These are phyloP conservation scores for Podaxis pistillaris DNA, from an alignment of 768 basidiomycete species.

Conservation along the genomic window DNA sequence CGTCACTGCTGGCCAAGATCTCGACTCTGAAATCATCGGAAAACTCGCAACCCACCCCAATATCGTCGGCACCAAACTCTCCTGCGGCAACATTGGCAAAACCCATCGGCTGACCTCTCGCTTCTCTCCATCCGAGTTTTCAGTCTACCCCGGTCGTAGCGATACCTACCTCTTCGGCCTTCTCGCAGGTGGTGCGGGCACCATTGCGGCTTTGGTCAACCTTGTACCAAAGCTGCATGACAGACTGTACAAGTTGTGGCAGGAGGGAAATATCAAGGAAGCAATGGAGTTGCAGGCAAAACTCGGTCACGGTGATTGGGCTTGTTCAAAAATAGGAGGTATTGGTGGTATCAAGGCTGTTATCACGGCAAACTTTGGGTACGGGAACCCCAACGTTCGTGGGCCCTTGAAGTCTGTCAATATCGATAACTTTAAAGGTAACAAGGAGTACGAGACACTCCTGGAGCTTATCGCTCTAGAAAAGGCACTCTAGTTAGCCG, in stretches of 20 bases:
- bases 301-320: constrained; percentile 68
- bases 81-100: constrained; percentile 84
- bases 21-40: constrained; percentile 76
- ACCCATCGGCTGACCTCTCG: constrained; percentile 69
- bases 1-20: constrained; percentile 79
- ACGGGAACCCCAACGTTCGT: constrained; percentile 51
- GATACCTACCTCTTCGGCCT: constrained; percentile 68
- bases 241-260: constrained; percentile 45
- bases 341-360: constrained; percentile 68
- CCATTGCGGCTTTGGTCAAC: constrained; percentile 65
- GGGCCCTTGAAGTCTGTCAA: constrained; percentile 47
- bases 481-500: constrained; percentile 23
- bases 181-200: constrained; percentile 59
- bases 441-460: constrained; percentile 39
- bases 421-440: constrained; percentile 32
- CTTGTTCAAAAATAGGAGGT: constrained; percentile 58
- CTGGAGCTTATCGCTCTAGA: constrained; percentile 47
- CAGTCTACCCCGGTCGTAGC: constrained; percentile 73
- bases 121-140: constrained; percentile 52
- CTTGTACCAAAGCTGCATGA: constrained; percentile 58
- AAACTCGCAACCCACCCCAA: constrained; percentile 75
- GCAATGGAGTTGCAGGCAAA: constrained; percentile 61
- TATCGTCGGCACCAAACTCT: constrained; percentile 83
- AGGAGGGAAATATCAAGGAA: constrained; percentile 52
- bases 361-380: constrained; percentile 61